Evolutionary conservation across 805 yeast genomes (phyloP), one percentile per base, ranked within the genome.

Genomic region (Pichia thaimueangensis): DNA sequence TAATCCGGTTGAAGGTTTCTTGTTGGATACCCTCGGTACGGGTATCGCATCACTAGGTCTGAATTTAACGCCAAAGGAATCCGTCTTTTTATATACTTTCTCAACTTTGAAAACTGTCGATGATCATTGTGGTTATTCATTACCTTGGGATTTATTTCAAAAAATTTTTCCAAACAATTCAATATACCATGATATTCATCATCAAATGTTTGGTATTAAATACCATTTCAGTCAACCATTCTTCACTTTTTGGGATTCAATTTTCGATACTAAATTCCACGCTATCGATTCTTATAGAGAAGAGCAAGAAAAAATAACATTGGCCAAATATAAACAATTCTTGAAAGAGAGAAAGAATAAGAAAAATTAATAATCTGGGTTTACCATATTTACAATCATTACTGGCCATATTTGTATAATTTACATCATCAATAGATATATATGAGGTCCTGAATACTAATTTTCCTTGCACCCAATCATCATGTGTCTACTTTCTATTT

Each of bases 111-210:
- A 93, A 64, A 93, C 98, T 1, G 96, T 93, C 38, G 97, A 93
- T 61, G 98, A 93, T 62, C 98, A 93, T 65, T 93, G 97, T 63
- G 98, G 98, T n/a, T 93, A 91, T 63, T 79, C 89, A 23, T 69
- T 93, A 43, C 97, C 97, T 13, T 84, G 69, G 61, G 98, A 93
- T 63, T 79, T 89, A 19, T 84, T 93, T 72, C 98, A 93, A 69
- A 59, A 78, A 33, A 43, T 91, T 19, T 93, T 93, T 75, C 97
- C 97, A 49, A 93, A 93, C 67, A 88, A 93, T 59, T 84, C 97
- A 12, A 83, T 88, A 25, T 93, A 88, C 63, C 98, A 93, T 58
- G 98, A 93, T 64, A 89, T 93, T 53, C 98, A 93, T 61, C 98
- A 93, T 65, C 98, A 93, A 70, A 79, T 78, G 55, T 93, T 91